Evolutionary conservation across 306 rosid species (phyloP).

Genomic region (Quillaja saponaria): DNA sequence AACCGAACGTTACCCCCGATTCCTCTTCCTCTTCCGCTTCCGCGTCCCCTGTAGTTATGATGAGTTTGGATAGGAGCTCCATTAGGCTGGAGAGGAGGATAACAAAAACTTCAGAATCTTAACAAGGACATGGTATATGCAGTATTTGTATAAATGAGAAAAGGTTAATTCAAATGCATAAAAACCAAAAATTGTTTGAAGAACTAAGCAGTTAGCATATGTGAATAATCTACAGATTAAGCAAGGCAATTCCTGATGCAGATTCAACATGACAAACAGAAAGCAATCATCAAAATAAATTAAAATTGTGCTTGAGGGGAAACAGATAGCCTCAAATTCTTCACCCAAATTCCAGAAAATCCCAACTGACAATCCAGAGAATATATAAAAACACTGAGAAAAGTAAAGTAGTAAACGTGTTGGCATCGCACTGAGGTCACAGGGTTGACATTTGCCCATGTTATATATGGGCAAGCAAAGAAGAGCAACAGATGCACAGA

Average conservation of each 20-base stretch:
- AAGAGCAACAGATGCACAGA: too few species aligned
- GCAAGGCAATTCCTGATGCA: conserved; percentile 7
- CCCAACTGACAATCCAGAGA: too few species aligned
- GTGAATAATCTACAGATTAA: conserved; percentile 10
- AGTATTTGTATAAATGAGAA: conserved; percentile 1
- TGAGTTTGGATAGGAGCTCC: conserved; percentile 52
- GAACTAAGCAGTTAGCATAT: conserved; percentile 9
- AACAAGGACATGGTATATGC: conserved; percentile 9
- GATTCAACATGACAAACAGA: neutral
- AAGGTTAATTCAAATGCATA: conserved; percentile 6
- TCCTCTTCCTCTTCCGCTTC: conserved; percentile 82
- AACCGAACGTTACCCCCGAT: conserved; percentile 63
- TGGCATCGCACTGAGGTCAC: too few species aligned
- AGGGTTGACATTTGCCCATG: too few species aligned
- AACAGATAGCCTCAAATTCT: too few species aligned
- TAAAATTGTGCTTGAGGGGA: too few species aligned
- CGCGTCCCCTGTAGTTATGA: conserved; percentile 68
- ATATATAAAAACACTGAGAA: too few species aligned
- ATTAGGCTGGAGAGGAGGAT: conserved; percentile 48
- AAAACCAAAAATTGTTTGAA: conserved; percentile 5
- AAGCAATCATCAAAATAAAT: neutral
- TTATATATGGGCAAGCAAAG: too few species aligned
- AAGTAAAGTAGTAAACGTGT: too few species aligned
- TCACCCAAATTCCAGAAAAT: too few species aligned
- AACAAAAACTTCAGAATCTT: conserved; percentile 31